A percentile compares a stretch with the other conserved stretches of the same genome.
These are phyloP conservation scores for Euphorbia schlechtendalii DNA, from an alignment of 441 rosid genomes.

Conservation along the genomic window DNA sequence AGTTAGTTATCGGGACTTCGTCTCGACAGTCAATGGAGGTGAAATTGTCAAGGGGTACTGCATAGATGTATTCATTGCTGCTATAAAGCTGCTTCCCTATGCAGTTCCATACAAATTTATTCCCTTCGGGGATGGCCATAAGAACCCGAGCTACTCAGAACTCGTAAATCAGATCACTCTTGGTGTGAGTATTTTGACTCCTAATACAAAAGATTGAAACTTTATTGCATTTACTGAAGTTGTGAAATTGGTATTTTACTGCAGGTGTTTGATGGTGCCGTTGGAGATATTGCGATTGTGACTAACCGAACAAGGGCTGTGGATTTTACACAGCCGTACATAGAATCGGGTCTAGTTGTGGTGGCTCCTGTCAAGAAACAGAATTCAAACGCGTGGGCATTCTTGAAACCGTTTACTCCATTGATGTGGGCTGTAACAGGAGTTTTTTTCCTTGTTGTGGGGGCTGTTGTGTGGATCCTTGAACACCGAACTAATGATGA, in stretches of 20 bases:
- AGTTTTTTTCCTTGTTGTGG: conserved; percentile 61
- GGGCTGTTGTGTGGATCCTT: conserved; percentile 84
- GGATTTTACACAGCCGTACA: conserved; percentile 89
- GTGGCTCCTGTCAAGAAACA: conserved; percentile 69
- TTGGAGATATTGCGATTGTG: conserved; percentile 81
- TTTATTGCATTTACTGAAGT: not conserved
- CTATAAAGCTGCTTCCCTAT: conserved; percentile 66
- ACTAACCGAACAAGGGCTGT: conserved; percentile 63
- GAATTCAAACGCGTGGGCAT: conserved; percentile 66
- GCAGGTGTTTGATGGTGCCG: conserved; percentile 78
- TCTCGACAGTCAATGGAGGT: conserved; percentile 40
- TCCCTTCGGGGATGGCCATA: conserved; percentile 64
- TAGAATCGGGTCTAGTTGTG: conserved; percentile 92
- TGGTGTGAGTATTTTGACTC: conserved; percentile 46
- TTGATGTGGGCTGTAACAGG: conserved; percentile 78
- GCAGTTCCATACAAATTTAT: conserved; percentile 72
- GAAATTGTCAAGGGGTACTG: conserved; percentile 59
- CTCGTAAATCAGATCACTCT: conserved; percentile 47
- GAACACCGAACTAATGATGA: conserved; percentile 90
- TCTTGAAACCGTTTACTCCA: conserved; percentile 72
- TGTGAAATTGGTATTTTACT: conserved; percentile 4
- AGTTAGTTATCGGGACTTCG: conserved; percentile 52
- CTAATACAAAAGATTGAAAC: not conserved
- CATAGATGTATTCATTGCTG: conserved; percentile 76
- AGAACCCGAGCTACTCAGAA: conserved; percentile 60